A percentile compares a stretch with the other conserved stretches of the same genome.
Evolutionary conservation across 352 stramenopile genomes (phyloP).

Genomic region (Phytophthora cryptogea): DNA sequence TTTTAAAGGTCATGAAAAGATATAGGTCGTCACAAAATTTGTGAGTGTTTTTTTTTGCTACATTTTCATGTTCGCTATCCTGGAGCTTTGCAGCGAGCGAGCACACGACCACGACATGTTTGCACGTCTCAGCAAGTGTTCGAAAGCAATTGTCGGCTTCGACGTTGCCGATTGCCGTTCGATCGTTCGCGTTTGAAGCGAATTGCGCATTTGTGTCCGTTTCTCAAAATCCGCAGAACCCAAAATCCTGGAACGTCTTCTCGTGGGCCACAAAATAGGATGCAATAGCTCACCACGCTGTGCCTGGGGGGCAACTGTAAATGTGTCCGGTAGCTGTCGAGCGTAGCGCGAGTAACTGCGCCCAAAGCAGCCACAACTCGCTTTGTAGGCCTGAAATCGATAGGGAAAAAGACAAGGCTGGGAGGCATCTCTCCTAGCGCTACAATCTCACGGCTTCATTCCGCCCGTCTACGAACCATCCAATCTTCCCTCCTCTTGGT

Average conservation of each 20-base stretch:
- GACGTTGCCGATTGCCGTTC: not conserved
- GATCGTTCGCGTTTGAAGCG: not conserved
- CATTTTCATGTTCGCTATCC: conserved; percentile 3
- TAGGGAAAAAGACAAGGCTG: conserved; percentile 19
- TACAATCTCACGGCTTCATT: not conserved
- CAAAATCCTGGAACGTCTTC: conserved; percentile 13
- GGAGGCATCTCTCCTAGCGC: conserved; percentile 4
- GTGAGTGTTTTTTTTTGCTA: not conserved
- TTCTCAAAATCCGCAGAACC: conserved; percentile 9
- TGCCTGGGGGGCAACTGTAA: not conserved
- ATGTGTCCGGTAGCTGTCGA: conserved; percentile 10
- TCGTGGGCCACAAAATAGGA: conserved; percentile 2
- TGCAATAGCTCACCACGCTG: not conserved
- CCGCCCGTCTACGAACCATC: not conserved
- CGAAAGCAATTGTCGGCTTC: conserved; percentile 1
- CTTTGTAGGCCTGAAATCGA: not conserved
- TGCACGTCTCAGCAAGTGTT: conserved; percentile 12
- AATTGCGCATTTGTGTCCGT: conserved; percentile 18
- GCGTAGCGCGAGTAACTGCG: conserved; percentile 20
- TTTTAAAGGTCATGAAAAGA: conserved; percentile 13
- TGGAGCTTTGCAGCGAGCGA: conserved; percentile 11
- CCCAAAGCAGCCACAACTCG: conserved; percentile 12
- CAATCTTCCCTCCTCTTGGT: not conserved
- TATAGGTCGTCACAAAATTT: conserved; percentile 6
- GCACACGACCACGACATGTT: not conserved